phyloP scores from a whole-genome alignment of 176 grass and related monocot genomes.

The Cenchrus purpureus region DNA sequence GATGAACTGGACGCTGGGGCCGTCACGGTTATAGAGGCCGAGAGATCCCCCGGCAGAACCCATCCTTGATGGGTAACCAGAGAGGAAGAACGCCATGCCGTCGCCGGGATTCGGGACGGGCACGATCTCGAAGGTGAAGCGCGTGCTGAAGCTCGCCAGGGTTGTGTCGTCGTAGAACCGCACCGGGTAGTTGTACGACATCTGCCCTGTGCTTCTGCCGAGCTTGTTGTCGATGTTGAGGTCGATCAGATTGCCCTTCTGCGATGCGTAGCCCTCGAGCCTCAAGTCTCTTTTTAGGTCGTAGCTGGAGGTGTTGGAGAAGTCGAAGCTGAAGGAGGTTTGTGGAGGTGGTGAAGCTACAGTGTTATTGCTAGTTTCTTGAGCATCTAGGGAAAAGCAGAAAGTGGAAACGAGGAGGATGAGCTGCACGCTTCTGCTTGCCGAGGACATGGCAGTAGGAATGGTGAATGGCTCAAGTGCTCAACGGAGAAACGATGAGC shows the following conservation, averaged over 20 bases:
- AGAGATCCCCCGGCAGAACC: neutral
- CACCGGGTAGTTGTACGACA: neutral
- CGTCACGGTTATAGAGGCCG: neutral
- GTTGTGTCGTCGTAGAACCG: neutral
- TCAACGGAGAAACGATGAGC: no score
- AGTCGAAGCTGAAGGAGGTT: no score
- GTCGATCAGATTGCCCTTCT: neutral
- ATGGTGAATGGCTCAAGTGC: no score
- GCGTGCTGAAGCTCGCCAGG: neutral
- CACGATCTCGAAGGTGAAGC: constrained; percentile 3
- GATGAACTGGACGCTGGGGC: neutral
- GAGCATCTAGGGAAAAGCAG: no score
- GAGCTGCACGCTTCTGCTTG: no score
- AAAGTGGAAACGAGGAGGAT: no score
- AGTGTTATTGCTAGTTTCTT: no score
- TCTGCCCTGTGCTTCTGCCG: neutral
- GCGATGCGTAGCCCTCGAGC: neutral
- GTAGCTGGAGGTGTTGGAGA: no score
- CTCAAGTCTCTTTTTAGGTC: no score
- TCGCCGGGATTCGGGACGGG: neutral
- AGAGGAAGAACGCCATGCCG: neutral
- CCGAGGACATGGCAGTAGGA: no score
- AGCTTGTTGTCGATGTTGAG: neutral
- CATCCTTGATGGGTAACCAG: neutral
- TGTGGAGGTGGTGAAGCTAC: no score